Percentiles rank a stretch among this genome's conserved stretches.
These are phyloP conservation scores for Geotrichum cucujoidarum DNA, from an alignment of 1,139 yeast genomes.

Conservation along the genomic window DNA sequence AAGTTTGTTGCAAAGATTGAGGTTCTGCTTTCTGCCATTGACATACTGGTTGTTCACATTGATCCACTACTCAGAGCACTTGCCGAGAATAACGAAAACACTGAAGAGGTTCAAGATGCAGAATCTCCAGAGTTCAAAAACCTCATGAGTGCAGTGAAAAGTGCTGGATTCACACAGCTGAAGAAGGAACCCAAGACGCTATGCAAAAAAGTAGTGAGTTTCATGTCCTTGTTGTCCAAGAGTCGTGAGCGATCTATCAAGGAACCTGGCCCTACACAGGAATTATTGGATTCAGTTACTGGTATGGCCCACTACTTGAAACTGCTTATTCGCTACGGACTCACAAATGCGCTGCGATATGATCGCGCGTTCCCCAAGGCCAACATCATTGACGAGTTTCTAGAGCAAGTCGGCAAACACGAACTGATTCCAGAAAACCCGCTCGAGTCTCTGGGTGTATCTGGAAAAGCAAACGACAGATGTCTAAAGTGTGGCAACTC, in stretches of 20 bases:
- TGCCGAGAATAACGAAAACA: slow-evolving; percentile 13
- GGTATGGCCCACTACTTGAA: slow-evolving; percentile 92
- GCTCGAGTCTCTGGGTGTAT: slow-evolving; percentile 47
- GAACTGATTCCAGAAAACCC: slow-evolving; percentile 43
- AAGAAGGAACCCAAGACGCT: slow-evolving; percentile 85
- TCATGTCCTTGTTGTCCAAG: slow-evolving; percentile 41
- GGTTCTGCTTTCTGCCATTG: slow-evolving; percentile 72
- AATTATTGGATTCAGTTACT: slow-evolving; percentile 75
- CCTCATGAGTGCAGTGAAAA: slow-evolving; percentile 14
- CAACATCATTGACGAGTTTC: slow-evolving; percentile 58
- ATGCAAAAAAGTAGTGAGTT: slow-evolving; percentile 44
- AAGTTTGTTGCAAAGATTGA: slow-evolving; percentile 69
- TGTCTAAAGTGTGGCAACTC: slow-evolving; percentile 68
- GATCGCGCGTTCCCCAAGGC: slow-evolving; percentile 57
- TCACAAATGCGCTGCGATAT: slow-evolving; percentile 65
- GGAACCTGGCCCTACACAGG: slow-evolving; percentile 44
- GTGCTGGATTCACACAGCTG: slow-evolving; percentile 30
- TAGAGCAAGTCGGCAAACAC: slow-evolving; percentile 49
- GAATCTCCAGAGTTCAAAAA: slow-evolving; percentile 19
- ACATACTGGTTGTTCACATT: slow-evolving; percentile 37
- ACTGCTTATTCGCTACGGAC: slow-evolving; percentile 73
- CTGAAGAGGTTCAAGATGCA: slow-evolving; percentile 18
- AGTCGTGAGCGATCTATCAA: slow-evolving; percentile 30
- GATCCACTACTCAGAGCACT: slow-evolving; percentile 25
- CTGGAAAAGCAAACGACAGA: slow-evolving; percentile 68